Conservation (phyloP, 192 early-diverging fungal species). For the Dissophora ornata region DNA sequence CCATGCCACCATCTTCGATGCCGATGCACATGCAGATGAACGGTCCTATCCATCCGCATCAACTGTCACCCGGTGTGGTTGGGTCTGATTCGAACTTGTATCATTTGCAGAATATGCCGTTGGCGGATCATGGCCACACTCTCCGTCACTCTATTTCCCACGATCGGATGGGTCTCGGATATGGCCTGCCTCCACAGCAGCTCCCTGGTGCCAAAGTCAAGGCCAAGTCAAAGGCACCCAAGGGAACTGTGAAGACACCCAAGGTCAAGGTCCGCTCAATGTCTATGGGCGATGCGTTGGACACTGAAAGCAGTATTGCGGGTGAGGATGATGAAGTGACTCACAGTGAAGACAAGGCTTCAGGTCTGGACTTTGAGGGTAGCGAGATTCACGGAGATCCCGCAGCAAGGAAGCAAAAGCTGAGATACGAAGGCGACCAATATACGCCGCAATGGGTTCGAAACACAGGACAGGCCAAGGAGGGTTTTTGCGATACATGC, state of each 20-base stretch:
- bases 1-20: conserved; percentile 23
- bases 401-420: conserved; percentile 76
- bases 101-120: conserved; percentile 19
- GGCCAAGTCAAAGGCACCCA: conserved; percentile 26
- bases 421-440: conserved; percentile 75
- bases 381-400: conserved; percentile 61
- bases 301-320: not conserved
- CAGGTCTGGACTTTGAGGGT: conserved; percentile 53
- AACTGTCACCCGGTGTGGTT: conserved; percentile 6
- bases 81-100: conserved; percentile 25
- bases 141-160: conserved; percentile 48
- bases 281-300: conserved; percentile 51
- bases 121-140: conserved; percentile 15
- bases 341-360: conserved; percentile 19
- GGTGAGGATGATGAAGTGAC: conserved; percentile 42
- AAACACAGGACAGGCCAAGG: conserved; percentile 77
- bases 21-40: conserved; percentile 49
- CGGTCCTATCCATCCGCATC: conserved; percentile 25
- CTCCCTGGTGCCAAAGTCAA: conserved; percentile 13
- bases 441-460: conserved; percentile 91
- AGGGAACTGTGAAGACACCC: not conserved
- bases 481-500: conserved; percentile 87
- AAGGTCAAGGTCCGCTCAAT: conserved; percentile 43
- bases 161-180: conserved; percentile 30
- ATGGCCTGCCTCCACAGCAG: conserved; percentile 19